Conservation (phyloP, 768 basidiomycete species). For the Fomitopsis pulvina region DNA sequence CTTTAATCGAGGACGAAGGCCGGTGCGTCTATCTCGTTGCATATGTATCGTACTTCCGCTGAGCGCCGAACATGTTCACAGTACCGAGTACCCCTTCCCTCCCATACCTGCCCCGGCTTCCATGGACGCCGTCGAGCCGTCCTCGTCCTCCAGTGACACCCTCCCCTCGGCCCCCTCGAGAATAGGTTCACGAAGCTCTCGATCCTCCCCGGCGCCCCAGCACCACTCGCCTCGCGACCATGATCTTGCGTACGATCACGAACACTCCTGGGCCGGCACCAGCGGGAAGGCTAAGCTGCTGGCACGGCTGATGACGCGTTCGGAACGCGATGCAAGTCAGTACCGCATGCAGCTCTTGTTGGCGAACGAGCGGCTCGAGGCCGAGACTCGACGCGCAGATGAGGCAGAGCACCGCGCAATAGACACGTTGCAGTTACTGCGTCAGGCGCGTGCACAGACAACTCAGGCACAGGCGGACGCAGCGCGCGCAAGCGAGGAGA, state of each 20-base stretch:
- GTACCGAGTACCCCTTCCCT: not conserved
- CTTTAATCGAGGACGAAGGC: not conserved
- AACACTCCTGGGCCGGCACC: not conserved
- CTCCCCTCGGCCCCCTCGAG: not conserved
- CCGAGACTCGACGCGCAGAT: constrained; percentile 51
- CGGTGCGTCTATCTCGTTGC: not conserved
- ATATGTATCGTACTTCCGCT: not conserved
- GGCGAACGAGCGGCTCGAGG: constrained; percentile 35
- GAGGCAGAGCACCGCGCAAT: constrained; percentile 43
- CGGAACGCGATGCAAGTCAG: constrained; percentile 15
- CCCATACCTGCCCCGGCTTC: not conserved
- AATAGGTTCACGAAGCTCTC: not conserved
- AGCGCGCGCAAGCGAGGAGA: constrained; percentile 47
- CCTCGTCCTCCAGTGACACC: not conserved
- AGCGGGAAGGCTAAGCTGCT: constrained; percentile 15
- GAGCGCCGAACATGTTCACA: not conserved
- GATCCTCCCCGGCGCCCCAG: constrained; percentile 2
- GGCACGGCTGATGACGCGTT: constrained; percentile 15
- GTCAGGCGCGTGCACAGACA: constrained; percentile 51
- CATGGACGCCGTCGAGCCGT: not conserved
- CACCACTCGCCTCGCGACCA: constrained; percentile 5
- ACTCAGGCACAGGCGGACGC: constrained; percentile 50
- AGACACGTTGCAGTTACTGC: constrained; percentile 46
- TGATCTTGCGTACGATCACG: constrained; percentile 10
- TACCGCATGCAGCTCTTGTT: constrained; percentile 16